Conservation (phyloP, 805 yeast species). For the Blastobotrys parvus region DNA sequence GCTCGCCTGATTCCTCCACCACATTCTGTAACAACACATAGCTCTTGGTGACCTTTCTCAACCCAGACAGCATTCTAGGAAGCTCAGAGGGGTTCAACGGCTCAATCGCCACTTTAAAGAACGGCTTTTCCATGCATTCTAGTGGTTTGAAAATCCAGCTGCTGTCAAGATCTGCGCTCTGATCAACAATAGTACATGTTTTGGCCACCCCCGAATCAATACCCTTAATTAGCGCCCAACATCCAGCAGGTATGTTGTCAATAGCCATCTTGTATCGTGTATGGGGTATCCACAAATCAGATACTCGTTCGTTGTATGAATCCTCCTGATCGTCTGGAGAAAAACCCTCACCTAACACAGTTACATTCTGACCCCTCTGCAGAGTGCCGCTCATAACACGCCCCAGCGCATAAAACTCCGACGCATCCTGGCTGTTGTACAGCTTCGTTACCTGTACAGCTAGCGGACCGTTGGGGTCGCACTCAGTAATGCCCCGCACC, state of each 20-base stretch:
- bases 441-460: slow-evolving; percentile 53
- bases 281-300: slow-evolving; percentile 42
- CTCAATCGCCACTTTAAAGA: slow-evolving; percentile 75
- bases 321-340: slow-evolving; percentile 49
- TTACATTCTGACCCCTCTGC: slow-evolving; percentile 37
- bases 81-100: slow-evolving; percentile 73
- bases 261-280: slow-evolving; percentile 62
- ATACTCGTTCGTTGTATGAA: slow-evolving; percentile 28
- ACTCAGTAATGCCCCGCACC: slow-evolving; percentile 20
- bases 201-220: slow-evolving; percentile 49
- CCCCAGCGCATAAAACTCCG: slow-evolving; percentile 47
- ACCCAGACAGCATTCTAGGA: slow-evolving; percentile 62
- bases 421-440: slow-evolving; percentile 46
- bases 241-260: slow-evolving; percentile 50
- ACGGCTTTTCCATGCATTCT: slow-evolving; percentile 44
- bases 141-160: slow-evolving; percentile 34
- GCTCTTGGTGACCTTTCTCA: slow-evolving; percentile 50
- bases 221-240: slow-evolving; percentile 61
- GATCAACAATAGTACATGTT: slow-evolving; percentile 47
- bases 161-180: slow-evolving; percentile 18
- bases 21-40: slow-evolving; percentile 61
- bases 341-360: slow-evolving; percentile 49
- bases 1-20: slow-evolving; percentile 87
- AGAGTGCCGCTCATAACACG: slow-evolving; percentile 58
- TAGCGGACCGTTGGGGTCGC: slow-evolving; percentile 36